Base-by-base conservation (phyloP, 345 rosid genomes). In the Excoecaria agallocha region DNA sequence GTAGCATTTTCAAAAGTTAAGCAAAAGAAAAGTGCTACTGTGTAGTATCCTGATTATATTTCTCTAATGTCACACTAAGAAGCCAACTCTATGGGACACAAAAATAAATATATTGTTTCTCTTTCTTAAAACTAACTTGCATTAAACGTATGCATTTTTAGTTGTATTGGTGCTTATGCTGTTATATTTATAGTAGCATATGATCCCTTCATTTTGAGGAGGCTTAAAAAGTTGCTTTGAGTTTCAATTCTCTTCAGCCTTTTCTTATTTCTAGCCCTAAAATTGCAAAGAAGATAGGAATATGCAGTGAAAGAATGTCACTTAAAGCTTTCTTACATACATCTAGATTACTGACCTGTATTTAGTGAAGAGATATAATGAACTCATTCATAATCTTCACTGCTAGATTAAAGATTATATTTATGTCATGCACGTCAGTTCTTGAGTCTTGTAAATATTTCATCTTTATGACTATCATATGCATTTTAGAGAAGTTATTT, bases 1-100 rank as follows among this genome's bases (percentile, higher is more conserved):
- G 17, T 10, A 39, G 38, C 49, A 12, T 22, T 64, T 16, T 25
- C 22, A 39, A 25, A 57, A 39, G 46, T 50, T 64, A 64, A 39
- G 68, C 17, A 64, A 64, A 63, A 37, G 61, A 57, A 37, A 57
- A 57, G 35, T 57, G 61, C 35, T 24, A 57, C 24, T 57, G 61
- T 57, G 16, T 15, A 62, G 45, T 38, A 39, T 35, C 16, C 19
- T 13, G 43, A 15, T 37, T 62, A 22, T 62, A 37, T 62, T 37
- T 62, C 4, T 62, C 8, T 38, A 37, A 12, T 35, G 20, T 46
- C 46, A 62, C 61, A 20, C 22, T 20, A 6, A 50, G 12, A 64
- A 39, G 68, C 22, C 20, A 12, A 12, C 38, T 19, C 3, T 16
- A 51, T 51, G 55, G 55, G 55, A 58, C 5, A 1, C 1, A 6